These are phyloP conservation scores for Cetraspora pellucida DNA, from an alignment of 192 early-diverging fungal species.

Conservation along the genomic window DNA sequence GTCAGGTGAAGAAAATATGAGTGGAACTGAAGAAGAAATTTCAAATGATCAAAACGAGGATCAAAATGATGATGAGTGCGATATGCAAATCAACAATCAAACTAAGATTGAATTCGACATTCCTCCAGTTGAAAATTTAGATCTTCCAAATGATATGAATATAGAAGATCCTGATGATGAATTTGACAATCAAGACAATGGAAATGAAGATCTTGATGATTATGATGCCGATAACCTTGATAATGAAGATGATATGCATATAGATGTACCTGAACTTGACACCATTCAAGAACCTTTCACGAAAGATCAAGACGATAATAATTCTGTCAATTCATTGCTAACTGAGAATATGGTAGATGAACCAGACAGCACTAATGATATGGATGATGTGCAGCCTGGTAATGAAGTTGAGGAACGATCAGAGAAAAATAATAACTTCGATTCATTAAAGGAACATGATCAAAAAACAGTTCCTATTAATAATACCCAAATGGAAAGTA, in stretches of 20 bases:
- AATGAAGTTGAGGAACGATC: too few relatives aligned
- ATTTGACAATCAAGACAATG: constrained; percentile 54
- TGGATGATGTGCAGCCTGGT: too few relatives aligned
- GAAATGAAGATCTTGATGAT: neutral
- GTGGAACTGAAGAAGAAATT: constrained; percentile 38
- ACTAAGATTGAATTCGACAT: constrained; percentile 57
- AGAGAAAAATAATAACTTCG: neutral
- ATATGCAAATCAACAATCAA: constrained; percentile 48
- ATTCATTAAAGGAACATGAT: constrained; percentile 35
- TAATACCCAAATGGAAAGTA: constrained; percentile 37
- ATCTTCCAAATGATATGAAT: constrained; percentile 79
- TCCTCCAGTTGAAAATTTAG: constrained; percentile 73
- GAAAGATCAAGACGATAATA: constrained; percentile 36
- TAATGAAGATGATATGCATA: constrained; percentile 44
- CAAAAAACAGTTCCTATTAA: neutral
- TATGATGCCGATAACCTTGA: constrained; percentile 5
- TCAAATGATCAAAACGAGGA: constrained; percentile 51
- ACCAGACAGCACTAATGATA: constrained; percentile 27
- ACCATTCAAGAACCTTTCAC: constrained; percentile 36
- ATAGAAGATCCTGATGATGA: constrained; percentile 64
- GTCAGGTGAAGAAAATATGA: constrained; percentile 48
- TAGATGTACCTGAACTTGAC: constrained; percentile 45
- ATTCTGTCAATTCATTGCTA: constrained; percentile 28
- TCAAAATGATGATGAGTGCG: constrained; percentile 52
- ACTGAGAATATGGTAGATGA: constrained; percentile 33